A percentile compares a stretch with the other conserved stretches of the same genome.
These are phyloP conservation scores for Gracilaria gracilis DNA, from an alignment of 23 red algal genomes.

Conservation along the genomic window DNA sequence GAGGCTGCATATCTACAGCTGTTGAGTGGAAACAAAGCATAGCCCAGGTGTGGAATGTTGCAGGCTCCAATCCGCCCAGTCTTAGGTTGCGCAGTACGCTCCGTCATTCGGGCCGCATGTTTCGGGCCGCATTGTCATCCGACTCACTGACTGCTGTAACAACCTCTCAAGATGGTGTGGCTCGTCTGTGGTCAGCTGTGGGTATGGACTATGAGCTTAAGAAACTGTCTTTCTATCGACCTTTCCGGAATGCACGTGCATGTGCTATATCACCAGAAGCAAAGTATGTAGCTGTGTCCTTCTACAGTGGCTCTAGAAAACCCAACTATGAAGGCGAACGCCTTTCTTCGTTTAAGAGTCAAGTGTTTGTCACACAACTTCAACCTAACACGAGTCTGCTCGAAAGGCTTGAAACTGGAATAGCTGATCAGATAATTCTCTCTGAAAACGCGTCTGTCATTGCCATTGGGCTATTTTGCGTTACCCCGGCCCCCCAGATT, in stretches of 20 bases:
- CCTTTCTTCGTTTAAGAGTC: conserved; percentile 20
- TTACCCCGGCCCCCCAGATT: neutral
- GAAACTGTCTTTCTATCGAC: neutral
- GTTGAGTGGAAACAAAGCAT: neutral
- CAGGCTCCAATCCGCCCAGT: neutral
- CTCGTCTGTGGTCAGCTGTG: conserved; percentile 10
- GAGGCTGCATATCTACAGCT: neutral
- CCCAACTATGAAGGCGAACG: neutral
- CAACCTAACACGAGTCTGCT: neutral
- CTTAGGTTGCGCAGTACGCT: neutral
- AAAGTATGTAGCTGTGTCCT: conserved; percentile 20
- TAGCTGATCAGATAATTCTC: conserved; percentile 6
- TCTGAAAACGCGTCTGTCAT: conserved; percentile 4
- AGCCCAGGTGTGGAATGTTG: conserved; percentile 7
- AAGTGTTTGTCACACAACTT: neutral
- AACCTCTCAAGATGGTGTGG: conserved; percentile 1
- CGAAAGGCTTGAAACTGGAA: neutral
- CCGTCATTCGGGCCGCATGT: neutral
- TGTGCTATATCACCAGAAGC: conserved; percentile 13
- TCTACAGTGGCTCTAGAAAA: conserved; percentile 7
- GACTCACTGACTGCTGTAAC: conserved; percentile 2
- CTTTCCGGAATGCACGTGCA: neutral
- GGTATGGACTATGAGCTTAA: neutral
- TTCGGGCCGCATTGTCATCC: neutral
- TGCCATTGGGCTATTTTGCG: conserved; percentile 9